Base-by-base conservation (phyloP, 495 filamentous ascomycete genomes). In the Tuber microsphaerosporum region DNA sequence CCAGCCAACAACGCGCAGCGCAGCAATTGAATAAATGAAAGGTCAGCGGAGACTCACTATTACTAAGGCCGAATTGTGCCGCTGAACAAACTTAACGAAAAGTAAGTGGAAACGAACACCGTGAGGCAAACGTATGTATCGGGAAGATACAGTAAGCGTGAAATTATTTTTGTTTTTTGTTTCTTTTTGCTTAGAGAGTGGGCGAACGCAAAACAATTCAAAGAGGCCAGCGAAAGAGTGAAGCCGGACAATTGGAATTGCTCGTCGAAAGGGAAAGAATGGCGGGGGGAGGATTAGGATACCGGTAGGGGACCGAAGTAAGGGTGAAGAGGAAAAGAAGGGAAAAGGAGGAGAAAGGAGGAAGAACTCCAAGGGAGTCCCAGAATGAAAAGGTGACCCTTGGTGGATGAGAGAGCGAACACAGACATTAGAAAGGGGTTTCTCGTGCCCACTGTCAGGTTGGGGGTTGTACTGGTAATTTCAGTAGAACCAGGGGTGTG, bases 201-300 rank as follows among this genome's bases (percentile, higher is more conserved):
- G 75, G 75, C 56, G 73, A 80, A 75, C 39, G 75, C 46, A 71
- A 71, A 71, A 37, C 69, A 69, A 76, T 76, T 72, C 74, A 61
- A 31, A 51, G 46, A 75, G 73, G 71, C 80, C 80, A 82, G 80
- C 80, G 74, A 82, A 82, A 72, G 80, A 82, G 76, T 82, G 80
- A 82, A 82, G 80, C 80, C 78, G 80, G 79, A 76, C 79, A 75
- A 78, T 75, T 72, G 73, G 65, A 81, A 75, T 78, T 71, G 72
- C 70, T 77, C 43, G 71, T 78, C 51, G 51, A 61, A 61, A 61
- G 26, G 42, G 65, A 77, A 72, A 41, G 75, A 78, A 74, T 73
- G 80, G 69, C 71, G 74, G 73, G 71, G 72, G 73, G 71, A 73
- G 72, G 69, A 34, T 65, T 43, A 74, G 71, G 68, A 73, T n/a